phyloP scores from a whole-genome alignment of 768 basidiomycete genomes.

The Leccinellum rugosiceps region DNA sequence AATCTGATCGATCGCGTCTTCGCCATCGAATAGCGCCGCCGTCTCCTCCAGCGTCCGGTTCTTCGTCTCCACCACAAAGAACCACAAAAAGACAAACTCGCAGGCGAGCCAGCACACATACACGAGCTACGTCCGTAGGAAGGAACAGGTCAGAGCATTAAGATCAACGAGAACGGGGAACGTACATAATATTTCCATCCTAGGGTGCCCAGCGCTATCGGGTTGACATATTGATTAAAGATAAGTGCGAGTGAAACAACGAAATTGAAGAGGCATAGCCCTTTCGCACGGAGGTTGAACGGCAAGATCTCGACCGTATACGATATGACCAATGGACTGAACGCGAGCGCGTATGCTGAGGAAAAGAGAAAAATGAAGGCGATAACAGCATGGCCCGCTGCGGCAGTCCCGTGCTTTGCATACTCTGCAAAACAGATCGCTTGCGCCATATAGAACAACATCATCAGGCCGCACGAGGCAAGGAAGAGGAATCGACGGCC shows the following conservation, averaged over 20 bases:
- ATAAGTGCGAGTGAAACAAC: conserved; percentile 62
- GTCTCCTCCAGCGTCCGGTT: conserved; percentile 67
- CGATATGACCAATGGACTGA: conserved; percentile 65
- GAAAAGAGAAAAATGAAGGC: conserved; percentile 59
- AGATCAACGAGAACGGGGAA: not conserved
- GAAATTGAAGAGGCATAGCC: conserved; percentile 74
- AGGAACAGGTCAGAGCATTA: not conserved
- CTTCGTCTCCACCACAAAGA: conserved; percentile 21
- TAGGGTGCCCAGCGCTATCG: conserved; percentile 57
- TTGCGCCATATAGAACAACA: conserved; percentile 63
- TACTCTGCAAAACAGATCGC: conserved; percentile 64
- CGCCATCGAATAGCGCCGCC: conserved; percentile 67
- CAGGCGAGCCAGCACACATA: conserved; percentile 21
- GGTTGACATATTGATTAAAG: conserved; percentile 80
- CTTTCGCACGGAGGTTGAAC: conserved; percentile 75
- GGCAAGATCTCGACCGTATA: conserved; percentile 79
- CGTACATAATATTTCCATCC: conserved; percentile 48
- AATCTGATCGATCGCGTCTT: conserved; percentile 27
- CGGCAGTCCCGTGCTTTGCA: conserved; percentile 36
- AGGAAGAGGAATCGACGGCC: conserved; percentile 70
- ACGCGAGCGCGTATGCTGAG: conserved; percentile 62
- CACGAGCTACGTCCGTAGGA: conserved; percentile 9
- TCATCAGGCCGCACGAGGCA: conserved; percentile 54
- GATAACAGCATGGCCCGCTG: conserved; percentile 48
- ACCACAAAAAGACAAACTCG: conserved; percentile 13